A percentile compares a stretch with the other conserved stretches of the same genome.
Conservation (phyloP, 1,284 basidiomycete species). For the Leccinum solheimii region DNA sequence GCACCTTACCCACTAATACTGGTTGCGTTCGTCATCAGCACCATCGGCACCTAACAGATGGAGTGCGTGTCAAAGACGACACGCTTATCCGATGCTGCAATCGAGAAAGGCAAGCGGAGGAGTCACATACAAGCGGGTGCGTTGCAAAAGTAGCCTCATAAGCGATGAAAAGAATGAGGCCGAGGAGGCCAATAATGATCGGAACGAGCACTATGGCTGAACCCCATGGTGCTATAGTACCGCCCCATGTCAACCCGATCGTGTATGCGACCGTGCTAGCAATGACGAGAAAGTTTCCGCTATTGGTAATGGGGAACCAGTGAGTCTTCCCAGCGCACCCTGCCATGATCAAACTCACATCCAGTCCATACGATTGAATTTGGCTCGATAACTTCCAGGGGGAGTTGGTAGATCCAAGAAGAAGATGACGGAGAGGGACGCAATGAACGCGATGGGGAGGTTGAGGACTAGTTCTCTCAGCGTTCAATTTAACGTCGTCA, state of each 20-base stretch:
- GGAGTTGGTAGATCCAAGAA: slow-evolving; percentile 17
- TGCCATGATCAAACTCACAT: slow-evolving; percentile 2
- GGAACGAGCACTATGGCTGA: slow-evolving; percentile 43
- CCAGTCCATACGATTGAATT: slow-evolving; percentile 19
- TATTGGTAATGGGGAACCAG: background rate
- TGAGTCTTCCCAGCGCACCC: background rate
- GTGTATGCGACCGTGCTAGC: slow-evolving; percentile 13
- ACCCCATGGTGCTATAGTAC: slow-evolving; percentile 37
- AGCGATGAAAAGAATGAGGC: slow-evolving; percentile 25
- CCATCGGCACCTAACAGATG: slow-evolving; percentile 14
- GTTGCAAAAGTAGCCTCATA: slow-evolving; percentile 17
- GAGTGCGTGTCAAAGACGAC: too few species aligned
- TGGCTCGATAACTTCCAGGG: slow-evolving; percentile 7
- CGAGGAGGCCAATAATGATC: slow-evolving; percentile 40
- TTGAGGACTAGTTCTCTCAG: slow-evolving; percentile 15
- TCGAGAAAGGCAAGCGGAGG: background rate
- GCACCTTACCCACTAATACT: slow-evolving; percentile 18
- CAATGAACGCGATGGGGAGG: slow-evolving; percentile 12
- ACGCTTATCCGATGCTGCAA: slow-evolving; percentile 1
- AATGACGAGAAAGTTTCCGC: slow-evolving; percentile 15
- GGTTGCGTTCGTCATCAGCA: slow-evolving; percentile 17
- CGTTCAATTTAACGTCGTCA: background rate
- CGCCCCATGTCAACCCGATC: slow-evolving; percentile 17
- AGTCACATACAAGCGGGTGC: slow-evolving; percentile 16
- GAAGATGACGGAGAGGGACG: slow-evolving; percentile 3